Evolutionary conservation across 1,284 basidiomycete species (phyloP).

Genomic region (Melampsora larici-populina): DNA sequence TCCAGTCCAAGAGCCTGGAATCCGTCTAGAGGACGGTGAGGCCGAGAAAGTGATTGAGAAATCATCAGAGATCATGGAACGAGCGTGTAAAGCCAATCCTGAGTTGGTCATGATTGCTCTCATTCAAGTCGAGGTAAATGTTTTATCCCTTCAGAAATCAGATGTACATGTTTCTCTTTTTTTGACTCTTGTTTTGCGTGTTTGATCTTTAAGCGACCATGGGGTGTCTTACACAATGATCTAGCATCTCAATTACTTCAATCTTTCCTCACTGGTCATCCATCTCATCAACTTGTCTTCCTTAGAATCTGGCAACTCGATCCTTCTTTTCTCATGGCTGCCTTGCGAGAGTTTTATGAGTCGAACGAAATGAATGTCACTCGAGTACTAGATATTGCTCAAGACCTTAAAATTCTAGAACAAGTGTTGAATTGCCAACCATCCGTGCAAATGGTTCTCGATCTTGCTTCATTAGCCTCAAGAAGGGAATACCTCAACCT

Average conservation of each 20-base stretch:
- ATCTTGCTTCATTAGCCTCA: slow-evolving; percentile 88
- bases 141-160: neutral
- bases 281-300: slow-evolving; percentile 92
- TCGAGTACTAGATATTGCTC: slow-evolving; percentile 88
- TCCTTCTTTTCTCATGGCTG: slow-evolving; percentile 75
- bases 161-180: neutral
- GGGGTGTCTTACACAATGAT: slow-evolving; percentile 79
- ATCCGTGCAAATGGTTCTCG: slow-evolving; percentile 66
- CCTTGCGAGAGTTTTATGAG: slow-evolving; percentile 84
- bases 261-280: slow-evolving; percentile 87
- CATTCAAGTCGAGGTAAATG: slow-evolving; percentile 65
- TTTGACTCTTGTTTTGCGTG: neutral
- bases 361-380: slow-evolving; percentile 91
- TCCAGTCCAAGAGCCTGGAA: slow-evolving; percentile 4
- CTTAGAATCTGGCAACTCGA: slow-evolving; percentile 91
- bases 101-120: slow-evolving; percentile 92
- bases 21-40: neutral
- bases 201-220: slow-evolving; percentile 62
- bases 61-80: slow-evolving; percentile 34
- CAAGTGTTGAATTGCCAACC: slow-evolving; percentile 32
- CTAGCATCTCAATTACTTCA: slow-evolving; percentile 79
- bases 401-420: slow-evolving; percentile 69
- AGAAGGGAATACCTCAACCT: slow-evolving; percentile 89
- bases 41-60: slow-evolving; percentile 30
- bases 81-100: slow-evolving; percentile 69